A percentile compares a stretch with the other conserved stretches of the same genome.
These are phyloP conservation scores for Neopestalotiopsis sp. DNA, from an alignment of 2,329 filamentous ascomycete genomes.

Conservation along the genomic window DNA sequence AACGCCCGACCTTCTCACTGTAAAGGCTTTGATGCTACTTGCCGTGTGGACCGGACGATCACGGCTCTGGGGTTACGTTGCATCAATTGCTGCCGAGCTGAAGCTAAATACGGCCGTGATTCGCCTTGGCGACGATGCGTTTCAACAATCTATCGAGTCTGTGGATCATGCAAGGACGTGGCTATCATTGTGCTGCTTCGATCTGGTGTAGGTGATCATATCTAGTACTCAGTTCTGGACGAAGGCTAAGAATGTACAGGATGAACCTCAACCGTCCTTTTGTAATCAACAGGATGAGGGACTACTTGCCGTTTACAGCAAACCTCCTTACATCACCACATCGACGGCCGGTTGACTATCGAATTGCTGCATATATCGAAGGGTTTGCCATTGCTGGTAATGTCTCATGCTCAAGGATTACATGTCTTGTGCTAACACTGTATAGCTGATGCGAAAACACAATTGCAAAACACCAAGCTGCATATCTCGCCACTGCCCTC, in stretches of 20 bases:
- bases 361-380: slow-evolving; percentile 8
- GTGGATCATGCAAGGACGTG: slow-evolving; percentile 13
- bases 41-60: slow-evolving; percentile 9
- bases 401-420: background rate
- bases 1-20: background rate
- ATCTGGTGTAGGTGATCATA: background rate
- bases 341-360: slow-evolving; percentile 7
- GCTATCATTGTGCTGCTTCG: slow-evolving; percentile 7
- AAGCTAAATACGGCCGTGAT: slow-evolving; percentile 10
- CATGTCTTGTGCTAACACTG: background rate
- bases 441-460: slow-evolving; percentile 6
- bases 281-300: slow-evolving; percentile 15
- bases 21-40: slow-evolving; percentile 9
- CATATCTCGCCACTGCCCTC: slow-evolving; percentile 6
- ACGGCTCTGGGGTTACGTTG: slow-evolving; percentile 11
- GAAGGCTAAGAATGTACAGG: background rate
- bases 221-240: background rate
- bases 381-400: slow-evolving; percentile 11
- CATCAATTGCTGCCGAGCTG: slow-evolving; percentile 6
- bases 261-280: slow-evolving; percentile 14
- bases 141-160: background rate
- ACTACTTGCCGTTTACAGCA: slow-evolving; percentile 2
- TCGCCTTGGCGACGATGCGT: slow-evolving; percentile 1
- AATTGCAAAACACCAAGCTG: slow-evolving; percentile 12
- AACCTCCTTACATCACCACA: slow-evolving; percentile 5